Conservation (phyloP, 768 basidiomycete genomes). For the Auricularia auricula-judae region DNA sequence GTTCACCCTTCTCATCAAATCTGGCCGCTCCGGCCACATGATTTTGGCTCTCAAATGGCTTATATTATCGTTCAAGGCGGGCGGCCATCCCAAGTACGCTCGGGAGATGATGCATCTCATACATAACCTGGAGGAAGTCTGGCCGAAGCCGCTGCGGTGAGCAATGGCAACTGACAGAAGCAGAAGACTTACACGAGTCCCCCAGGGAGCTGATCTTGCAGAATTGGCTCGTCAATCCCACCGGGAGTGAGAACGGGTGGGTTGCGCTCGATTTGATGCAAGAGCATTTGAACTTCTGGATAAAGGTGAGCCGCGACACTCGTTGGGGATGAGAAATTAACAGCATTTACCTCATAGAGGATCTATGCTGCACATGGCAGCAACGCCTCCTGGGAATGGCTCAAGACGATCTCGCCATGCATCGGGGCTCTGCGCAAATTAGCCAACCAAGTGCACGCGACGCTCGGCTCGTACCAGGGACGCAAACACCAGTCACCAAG, state of each 20-base stretch:
- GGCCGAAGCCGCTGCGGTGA: constrained; percentile 17
- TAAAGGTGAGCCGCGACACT: constrained; percentile 15
- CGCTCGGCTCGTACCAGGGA: constrained; percentile 22
- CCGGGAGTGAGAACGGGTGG: constrained; percentile 13
- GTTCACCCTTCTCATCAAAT: neutral
- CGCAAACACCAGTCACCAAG: constrained; percentile 19
- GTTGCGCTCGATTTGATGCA: constrained; percentile 23
- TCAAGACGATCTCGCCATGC: constrained; percentile 9
- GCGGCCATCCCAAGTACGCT: neutral
- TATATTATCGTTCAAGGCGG: neutral
- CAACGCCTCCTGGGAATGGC: constrained; percentile 15
- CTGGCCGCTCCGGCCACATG: neutral
- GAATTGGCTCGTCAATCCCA: constrained; percentile 24
- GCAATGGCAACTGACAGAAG: neutral
- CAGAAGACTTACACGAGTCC: neutral
- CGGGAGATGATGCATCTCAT: constrained; percentile 20
- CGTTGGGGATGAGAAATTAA: neutral
- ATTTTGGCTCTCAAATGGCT: neutral
- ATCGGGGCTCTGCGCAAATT: constrained; percentile 18
- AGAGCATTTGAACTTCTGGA: constrained; percentile 24
- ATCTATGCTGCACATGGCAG: constrained; percentile 23
- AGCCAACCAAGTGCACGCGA: constrained; percentile 14
- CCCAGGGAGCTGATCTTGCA: constrained; percentile 17
- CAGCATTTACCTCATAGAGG: constrained; percentile 5
- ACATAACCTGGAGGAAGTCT: constrained; percentile 18